Base-by-base conservation (phyloP, 192 early-diverging fungal genomes). In the Dimargaris verticillata region DNA sequence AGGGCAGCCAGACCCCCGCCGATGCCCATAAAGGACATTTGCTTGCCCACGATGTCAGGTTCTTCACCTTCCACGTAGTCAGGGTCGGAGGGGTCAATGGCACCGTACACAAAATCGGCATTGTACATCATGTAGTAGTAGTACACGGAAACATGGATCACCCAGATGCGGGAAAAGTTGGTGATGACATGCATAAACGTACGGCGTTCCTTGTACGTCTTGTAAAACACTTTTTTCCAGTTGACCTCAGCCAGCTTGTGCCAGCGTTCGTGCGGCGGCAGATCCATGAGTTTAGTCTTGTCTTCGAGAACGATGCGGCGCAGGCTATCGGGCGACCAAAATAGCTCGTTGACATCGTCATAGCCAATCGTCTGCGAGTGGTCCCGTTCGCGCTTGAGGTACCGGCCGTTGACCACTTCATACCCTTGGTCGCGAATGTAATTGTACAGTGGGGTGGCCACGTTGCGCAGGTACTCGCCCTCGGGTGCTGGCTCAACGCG, bases 111-210 rank as follows among this genome's bases (percentile, higher is more conserved):
- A 60, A 83, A 83, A 43, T 79, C 75, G 14, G 80, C 79, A 52
- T 83, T 81, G 44, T 79, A 83, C 63, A 79, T 80, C 24, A 86
- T 86, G 73, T 86, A 89, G 71, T 86, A 86, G 77, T 80, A 89
- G 67, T 84, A 89, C 12, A 82, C 67, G 2, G 79, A 76, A 44
- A 91, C 66, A 64, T 91, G 86, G 67, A 91, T 83, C 61, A 91
- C 83, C 88, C 88, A 91, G 26, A 89, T 76, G 26, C 88, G 86
- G 33, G 83, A 82, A 57, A 91, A 89, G 71, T 89, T 91, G 72
- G 82, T 81, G 64, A 83, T 78, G 25, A 86, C 69, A 76, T 91
- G 88, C 71, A 86, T 73, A 82, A 84, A 84, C 13, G 86, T 86
- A 52, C 88, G 82, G 50, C 82, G 83, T 72, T 91, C 88, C 63